Percentiles rank a stretch among this genome's conserved stretches.
phyloP scores from a whole-genome alignment of 257 asterid species.

The Solanum rostratum region DNA sequence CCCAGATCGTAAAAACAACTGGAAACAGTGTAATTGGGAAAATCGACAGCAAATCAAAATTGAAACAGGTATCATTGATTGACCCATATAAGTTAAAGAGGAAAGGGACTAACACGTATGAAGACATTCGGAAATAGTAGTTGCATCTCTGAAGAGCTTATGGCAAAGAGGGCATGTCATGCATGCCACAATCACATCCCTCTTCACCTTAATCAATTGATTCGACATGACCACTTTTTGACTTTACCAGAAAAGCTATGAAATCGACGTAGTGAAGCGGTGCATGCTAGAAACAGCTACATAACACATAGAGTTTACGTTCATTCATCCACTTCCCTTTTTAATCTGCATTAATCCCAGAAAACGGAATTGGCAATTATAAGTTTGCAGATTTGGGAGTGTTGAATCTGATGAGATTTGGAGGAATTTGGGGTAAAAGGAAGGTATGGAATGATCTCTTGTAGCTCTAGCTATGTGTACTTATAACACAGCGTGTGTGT shows the following conservation, averaged over 20 bases:
- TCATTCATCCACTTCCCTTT: conserved; percentile 23
- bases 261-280: conserved; percentile 16
- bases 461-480: not conserved
- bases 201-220: conserved; percentile 67
- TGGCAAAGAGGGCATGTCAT: conserved; percentile 95
- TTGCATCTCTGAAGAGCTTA: conserved; percentile 81
- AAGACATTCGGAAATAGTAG: conserved; percentile 91
- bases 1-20: not conserved
- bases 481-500: not conserved
- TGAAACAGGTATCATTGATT: not conserved
- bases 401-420: not conserved
- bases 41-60: not conserved
- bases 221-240: conserved; percentile 51
- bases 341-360: conserved; percentile 47
- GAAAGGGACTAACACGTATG: conserved; percentile 67
- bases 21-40: not conserved
- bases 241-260: conserved; percentile 9
- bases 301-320: conserved; percentile 47
- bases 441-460: conserved; percentile 2
- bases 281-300: conserved; percentile 10
- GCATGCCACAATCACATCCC: conserved; percentile 83
- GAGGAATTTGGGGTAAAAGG: conserved; percentile 16
- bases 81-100: not conserved
- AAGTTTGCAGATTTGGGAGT: not conserved
- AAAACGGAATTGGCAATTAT: conserved; percentile 14